Percentiles rank a stretch among this genome's conserved stretches.
phyloP scores from a whole-genome alignment of 768 basidiomycete genomes.

The Hydnomerulius pinastri region DNA sequence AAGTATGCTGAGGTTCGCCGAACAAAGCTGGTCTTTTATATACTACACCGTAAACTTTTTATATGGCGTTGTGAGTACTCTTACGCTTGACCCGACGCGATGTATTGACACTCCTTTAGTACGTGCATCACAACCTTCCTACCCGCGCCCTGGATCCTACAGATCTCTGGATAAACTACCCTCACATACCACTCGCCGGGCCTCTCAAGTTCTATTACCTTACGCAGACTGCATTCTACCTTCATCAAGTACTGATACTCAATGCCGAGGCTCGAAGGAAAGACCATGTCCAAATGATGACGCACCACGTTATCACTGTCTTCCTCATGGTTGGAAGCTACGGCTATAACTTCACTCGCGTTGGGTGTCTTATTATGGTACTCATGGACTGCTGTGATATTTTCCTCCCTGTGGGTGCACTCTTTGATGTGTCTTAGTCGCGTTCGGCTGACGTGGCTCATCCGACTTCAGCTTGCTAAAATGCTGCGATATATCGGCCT shows the following conservation, averaged over 20 bases:
- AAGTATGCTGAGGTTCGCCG: conserved; percentile 85
- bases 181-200: conserved; percentile 77
- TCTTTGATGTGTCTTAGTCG: background rate
- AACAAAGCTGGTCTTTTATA: conserved; percentile 89
- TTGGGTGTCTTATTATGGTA: conserved; percentile 87
- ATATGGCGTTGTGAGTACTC: conserved; percentile 75
- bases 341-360: conserved; percentile 79
- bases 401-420: conserved; percentile 74
- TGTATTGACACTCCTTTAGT: conserved; percentile 48
- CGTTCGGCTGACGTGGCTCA: conserved; percentile 5
- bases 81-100: conserved; percentile 7
- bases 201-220: conserved; percentile 91
- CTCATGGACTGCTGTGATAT: conserved; percentile 97
- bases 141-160: conserved; percentile 62
- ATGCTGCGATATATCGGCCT: conserved; percentile 87
- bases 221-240: conserved; percentile 82
- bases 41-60: conserved; percentile 79
- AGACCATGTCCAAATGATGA: conserved; percentile 96
- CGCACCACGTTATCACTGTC: conserved; percentile 91
- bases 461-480: conserved; percentile 73
- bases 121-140: conserved; percentile 74
- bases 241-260: conserved; percentile 88
- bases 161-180: conserved; percentile 79
- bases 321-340: conserved; percentile 78
- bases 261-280: conserved; percentile 91